Evolutionary conservation across 139 green algal genomes (phyloP), one percentile per base, ranked within the genome.

Genomic region (Haematococcus lacustris): DNA sequence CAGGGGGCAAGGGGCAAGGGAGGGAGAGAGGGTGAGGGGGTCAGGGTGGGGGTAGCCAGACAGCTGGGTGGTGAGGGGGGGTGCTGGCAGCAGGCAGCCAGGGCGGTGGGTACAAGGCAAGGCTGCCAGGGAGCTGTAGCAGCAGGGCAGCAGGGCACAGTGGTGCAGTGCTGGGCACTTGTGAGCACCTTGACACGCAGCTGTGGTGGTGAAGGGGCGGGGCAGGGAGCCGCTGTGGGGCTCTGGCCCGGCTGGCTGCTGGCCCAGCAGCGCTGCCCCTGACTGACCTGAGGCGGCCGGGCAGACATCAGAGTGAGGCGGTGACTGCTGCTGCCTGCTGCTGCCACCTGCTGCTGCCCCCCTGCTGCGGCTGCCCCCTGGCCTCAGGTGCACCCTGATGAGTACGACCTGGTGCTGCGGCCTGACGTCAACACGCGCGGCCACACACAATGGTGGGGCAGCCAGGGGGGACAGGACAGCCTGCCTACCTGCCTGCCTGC

Each of bases 341-440:
- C 66, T 7, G 9, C 41, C 41, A 26, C 50, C 33, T 47, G 33
- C n/a, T n/a, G n/a, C n/a, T n/a, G n/a, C n/a, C n/a, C n/a, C n/a
- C n/a, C n/a, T n/a, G n/a, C n/a, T n/a, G n/a, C n/a, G n/a, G n/a
- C n/a, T n/a, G n/a, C n/a, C n/a, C n/a, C n/a, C n/a, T n/a, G n/a
- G n/a, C n/a, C n/a, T n/a, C 57, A 90, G 85, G 87, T 92, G 34
- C 82, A 83, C 34, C 74, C 75, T 3, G 73, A 78, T 71, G 88
- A 93, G 82, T 93, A 93, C 75, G 88, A 93, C 71, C 78, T 93
- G 4, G 75, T 91, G 50, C 74, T 93, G 51, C 73, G 77, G 50
- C 79, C 83, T 13, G 88, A 93, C 79, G 78, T 91, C 76, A 90
- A 90, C 80, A 87, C 82, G 4, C 66, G 73, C 0, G 76, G 76